These are phyloP conservation scores for Stramenopiles sp. DNA, from an alignment of 352 stramenopile species.

Conservation along the genomic window DNA sequence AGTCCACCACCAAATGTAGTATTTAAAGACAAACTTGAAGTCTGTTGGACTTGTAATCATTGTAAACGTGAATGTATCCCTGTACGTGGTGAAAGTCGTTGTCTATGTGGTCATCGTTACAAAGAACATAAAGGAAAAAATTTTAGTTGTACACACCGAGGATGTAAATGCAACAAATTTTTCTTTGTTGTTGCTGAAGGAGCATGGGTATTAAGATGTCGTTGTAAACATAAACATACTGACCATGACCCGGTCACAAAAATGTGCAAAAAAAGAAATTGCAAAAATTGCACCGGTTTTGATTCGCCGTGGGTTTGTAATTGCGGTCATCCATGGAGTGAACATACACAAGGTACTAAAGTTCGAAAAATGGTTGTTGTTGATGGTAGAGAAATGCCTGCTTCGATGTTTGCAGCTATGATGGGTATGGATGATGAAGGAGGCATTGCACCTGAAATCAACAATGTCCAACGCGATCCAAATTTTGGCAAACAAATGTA, in stretches of 20 bases:
- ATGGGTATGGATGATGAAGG: too few relatives aligned
- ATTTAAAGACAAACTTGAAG: constrained; percentile 32
- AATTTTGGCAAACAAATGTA: too few relatives aligned
- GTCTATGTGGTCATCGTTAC: constrained; percentile 44
- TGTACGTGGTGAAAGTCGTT: constrained; percentile 44
- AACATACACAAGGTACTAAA: constrained; percentile 35
- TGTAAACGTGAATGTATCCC: constrained; percentile 48
- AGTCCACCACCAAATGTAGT: too few relatives aligned
- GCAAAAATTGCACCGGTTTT: constrained; percentile 35
- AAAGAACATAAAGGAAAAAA: constrained; percentile 37
- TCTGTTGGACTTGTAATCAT: constrained; percentile 36
- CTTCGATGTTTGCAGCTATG: too few relatives aligned
- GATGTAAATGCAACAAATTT: constrained; percentile 34
- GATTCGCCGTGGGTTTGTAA: constrained; percentile 55
- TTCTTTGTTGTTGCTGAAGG: constrained; percentile 53
- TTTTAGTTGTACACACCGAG: constrained; percentile 35
- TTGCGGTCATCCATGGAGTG: constrained; percentile 39
- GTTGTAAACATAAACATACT: constrained; percentile 50
- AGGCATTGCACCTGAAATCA: too few relatives aligned
- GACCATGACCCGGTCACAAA: constrained; percentile 37
- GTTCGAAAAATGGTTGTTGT: too few relatives aligned
- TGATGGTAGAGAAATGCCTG: too few relatives aligned
- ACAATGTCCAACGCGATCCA: too few relatives aligned
- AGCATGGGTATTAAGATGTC: constrained; percentile 45
- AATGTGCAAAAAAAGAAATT: constrained; percentile 33